phyloP scores from a whole-genome alignment of 2,329 filamentous ascomycete species.

The Colletotrichum shisoi region DNA sequence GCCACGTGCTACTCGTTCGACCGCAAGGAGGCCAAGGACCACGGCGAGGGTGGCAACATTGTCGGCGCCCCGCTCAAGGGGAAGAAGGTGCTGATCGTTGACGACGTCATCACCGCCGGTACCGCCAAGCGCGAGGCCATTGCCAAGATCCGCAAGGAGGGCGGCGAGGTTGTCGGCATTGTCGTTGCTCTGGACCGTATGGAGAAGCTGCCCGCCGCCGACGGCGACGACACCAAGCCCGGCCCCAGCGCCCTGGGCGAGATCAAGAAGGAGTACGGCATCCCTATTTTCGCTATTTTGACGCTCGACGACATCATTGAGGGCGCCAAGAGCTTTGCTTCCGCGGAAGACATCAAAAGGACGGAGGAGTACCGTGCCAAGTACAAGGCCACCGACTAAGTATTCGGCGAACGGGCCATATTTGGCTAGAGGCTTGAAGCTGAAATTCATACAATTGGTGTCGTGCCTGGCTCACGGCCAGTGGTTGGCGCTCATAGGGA shows the following conservation, averaged over 20 bases:
- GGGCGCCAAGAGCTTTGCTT: conserved; percentile 69
- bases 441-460: neutral
- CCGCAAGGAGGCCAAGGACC: conserved; percentile 94
- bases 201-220: conserved; percentile 76
- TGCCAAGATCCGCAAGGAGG: conserved; percentile 84
- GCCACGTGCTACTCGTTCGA: conserved; percentile 87
- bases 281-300: conserved; percentile 84
- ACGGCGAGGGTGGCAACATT: conserved; percentile 93
- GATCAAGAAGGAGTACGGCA: conserved; percentile 80
- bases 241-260: conserved; percentile 85
- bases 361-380: conserved; percentile 77
- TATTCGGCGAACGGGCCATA: too few relatives aligned
- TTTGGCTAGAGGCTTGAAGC: neutral
- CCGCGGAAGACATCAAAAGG: conserved; percentile 68
- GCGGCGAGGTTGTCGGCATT: conserved; percentile 84
- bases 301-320: conserved; percentile 84
- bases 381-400: conserved; percentile 67
- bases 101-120: conserved; percentile 96
- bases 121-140: conserved; percentile 94
- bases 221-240: conserved; percentile 71
- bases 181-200: conserved; percentile 87
- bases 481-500: conserved; percentile 12
- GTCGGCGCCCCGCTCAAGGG: conserved; percentile 86
- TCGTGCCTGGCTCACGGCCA: neutral
- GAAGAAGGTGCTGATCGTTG: conserved; percentile 86